Evolutionary conservation across 768 basidiomycete genomes (phyloP), one percentile per base, ranked within the genome.

Genomic region (Termitomyces sp.): DNA sequence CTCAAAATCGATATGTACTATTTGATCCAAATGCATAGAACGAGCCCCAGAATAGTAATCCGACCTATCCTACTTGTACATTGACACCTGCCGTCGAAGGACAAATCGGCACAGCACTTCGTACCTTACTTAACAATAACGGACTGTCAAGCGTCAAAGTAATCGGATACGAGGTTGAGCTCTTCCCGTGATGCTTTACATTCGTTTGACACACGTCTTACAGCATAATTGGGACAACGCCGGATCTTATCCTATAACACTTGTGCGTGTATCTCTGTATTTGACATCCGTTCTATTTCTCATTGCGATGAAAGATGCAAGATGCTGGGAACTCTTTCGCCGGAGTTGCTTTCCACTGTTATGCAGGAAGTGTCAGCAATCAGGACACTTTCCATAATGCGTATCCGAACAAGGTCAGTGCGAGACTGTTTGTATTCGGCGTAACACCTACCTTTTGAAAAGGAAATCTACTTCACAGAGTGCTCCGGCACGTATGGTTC

Each of bases 291-390:
- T 43, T 13, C 8, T 13, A n/a, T 24, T 45, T 27, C 44, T 34
- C n/a, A 39, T 20, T 14, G n/a, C 3, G 12, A 26, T 18, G 5
- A 13, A 52, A 68, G 67, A 84, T 89, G 82, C 76, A 85, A 66
- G 74, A 80, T 46, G 82, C 81, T 5, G 74, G 72, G 2, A 78
- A 70, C 58, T 76, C 84, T 0, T 87, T 88, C 56, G 75, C 79
- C 16, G 89, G 89, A 4, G 87, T 85, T 13, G 73, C 85, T 0
- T 91, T 89, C 66, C 88, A 91, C 67, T 90, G 90, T 64, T 90
- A 92, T 57, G 73, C 69, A 9, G 76, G 67, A 8, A 39, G 43
- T 48, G 65, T 66, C 10, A 53, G 52, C 37, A 49, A 55, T 5
- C 65, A 68, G 34, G 57, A 59, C 7, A 53, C 37, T 3, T 68